Base-by-base conservation (phyloP, 163 green algal species). In the Volvox carteri region DNA sequence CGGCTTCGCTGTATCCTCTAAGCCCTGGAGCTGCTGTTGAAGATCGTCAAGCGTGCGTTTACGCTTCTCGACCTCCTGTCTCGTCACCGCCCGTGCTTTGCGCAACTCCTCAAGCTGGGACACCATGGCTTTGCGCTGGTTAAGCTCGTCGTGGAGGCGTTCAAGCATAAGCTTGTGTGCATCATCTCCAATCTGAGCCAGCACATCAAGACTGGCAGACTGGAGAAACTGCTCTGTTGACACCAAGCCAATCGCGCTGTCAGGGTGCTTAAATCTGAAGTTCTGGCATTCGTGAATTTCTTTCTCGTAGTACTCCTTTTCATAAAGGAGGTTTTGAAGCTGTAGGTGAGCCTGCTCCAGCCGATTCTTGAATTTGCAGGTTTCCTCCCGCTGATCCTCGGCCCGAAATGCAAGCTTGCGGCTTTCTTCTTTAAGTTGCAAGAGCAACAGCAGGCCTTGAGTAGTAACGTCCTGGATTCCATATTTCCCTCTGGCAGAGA, bases 291-390 rank as follows among this genome's bases (percentile, higher is more conserved):
- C 90, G 30, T 39, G 30, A 41, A 98, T 97, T 88, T 98, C 96
- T 65, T 96, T 97, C 54, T 96, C 83, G 89, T 97, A 98, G 87
- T 98, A 95, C 19, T 95, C 90, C 91, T 95, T 95, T 86, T 98
- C 95, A 73, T 98, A 98, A 4, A 97, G 85, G 30, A 98, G 91
- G 86, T 98, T 98, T 67, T 98, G 94, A 39, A 98, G 94, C 75
- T 94, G 79, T 41, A 96, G 86, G 79, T 90, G 86, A 23, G 85
- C 68, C 12, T 90, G 28, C 75, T 98, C 95, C 30, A 97, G 90
- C 58, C 92, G 54, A 0, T 56, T 62, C 70, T 95, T 94, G 79
- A 89, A 85, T n/a, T 86, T 86, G 28, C 67, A 81, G 18, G 93
- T 95, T 12, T 90, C 79, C 70, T 94, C 88, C 6, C 92, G 90